A percentile compares a stretch with the other conserved stretches of the same genome.
Evolutionary conservation across 106 monocot genomes (phyloP).

Genomic region (Hemerocallis citrina): DNA sequence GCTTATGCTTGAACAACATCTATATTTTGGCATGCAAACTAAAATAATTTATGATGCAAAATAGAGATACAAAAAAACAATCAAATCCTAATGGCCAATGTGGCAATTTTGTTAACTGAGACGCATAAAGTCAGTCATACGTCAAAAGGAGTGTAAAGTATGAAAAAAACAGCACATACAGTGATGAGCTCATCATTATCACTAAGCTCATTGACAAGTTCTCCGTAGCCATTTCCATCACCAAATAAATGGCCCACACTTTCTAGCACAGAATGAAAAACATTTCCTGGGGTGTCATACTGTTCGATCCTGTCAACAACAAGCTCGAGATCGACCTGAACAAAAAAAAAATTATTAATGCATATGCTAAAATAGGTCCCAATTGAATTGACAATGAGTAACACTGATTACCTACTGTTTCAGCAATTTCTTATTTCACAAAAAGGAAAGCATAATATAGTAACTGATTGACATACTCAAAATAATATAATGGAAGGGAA

Average conservation of each 20-base stretch:
- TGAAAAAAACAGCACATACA: conserved; percentile 25
- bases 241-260: conserved; percentile 25
- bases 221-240: conserved; percentile 12
- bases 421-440: too few relatives aligned
- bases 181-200: conserved; percentile 38
- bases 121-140: not conserved
- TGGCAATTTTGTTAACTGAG: not conserved
- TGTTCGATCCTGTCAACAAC: conserved; percentile 44
- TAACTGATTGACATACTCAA: too few relatives aligned
- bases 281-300: conserved; percentile 30
- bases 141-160: not conserved
- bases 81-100: not conserved
- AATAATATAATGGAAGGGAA: not conserved
- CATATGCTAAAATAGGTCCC: not conserved
- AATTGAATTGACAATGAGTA: not conserved
- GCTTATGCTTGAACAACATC: not conserved
- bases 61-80: not conserved
- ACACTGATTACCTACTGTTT: too few relatives aligned
- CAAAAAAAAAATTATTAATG: not conserved
- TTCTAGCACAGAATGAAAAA: conserved; percentile 49
- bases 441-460: not conserved
- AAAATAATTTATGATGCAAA: not conserved
- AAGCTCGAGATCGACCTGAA: conserved; percentile 36
- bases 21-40: not conserved
- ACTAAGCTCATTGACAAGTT: conserved; percentile 33